phyloP scores from a whole-genome alignment of 805 yeast species.

The Candida boidinii region DNA sequence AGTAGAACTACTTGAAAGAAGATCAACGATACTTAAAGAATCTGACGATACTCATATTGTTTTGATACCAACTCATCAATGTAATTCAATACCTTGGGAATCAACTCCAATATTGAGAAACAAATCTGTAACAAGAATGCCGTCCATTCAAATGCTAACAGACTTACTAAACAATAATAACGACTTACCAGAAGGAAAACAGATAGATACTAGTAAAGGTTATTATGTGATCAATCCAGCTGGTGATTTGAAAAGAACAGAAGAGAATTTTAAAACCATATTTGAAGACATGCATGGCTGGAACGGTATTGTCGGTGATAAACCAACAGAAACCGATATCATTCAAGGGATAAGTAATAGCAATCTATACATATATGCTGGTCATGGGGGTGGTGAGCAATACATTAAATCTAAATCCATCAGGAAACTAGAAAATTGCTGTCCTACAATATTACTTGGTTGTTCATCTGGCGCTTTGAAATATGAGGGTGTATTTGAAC shows the following conservation, averaged over 20 bases:
- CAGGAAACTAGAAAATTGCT: slow-evolving; percentile 31
- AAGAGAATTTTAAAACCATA: slow-evolving; percentile 38
- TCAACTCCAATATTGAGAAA: slow-evolving; percentile 48
- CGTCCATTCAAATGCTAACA: slow-evolving; percentile 45
- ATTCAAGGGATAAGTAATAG: slow-evolving; percentile 30
- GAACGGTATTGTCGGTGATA: slow-evolving; percentile 42
- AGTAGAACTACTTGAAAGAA: no score
- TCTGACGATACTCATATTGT: no score
- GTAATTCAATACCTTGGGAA: slow-evolving; percentile 88
- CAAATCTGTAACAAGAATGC: slow-evolving; percentile 64
- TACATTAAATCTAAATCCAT: slow-evolving; percentile 52
- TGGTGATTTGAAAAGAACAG: slow-evolving; percentile 65
- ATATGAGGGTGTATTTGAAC: slow-evolving; percentile 51
- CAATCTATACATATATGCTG: slow-evolving; percentile 65
- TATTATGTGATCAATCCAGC: slow-evolving; percentile 75
- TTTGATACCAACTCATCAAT: slow-evolving; percentile 56
- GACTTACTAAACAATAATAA: slow-evolving; percentile 23
- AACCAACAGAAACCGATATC: slow-evolving; percentile 53
- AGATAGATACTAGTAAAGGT: slow-evolving; percentile 26
- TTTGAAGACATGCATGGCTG: slow-evolving; percentile 36
- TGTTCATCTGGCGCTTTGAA: slow-evolving; percentile 79
- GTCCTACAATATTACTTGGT: slow-evolving; percentile 70
- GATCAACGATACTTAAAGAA: no score
- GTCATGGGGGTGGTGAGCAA: slow-evolving; percentile 97
- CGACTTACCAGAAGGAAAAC: slow-evolving; percentile 8